Percentiles rank a stretch among this genome's conserved stretches.
phyloP scores from a whole-genome alignment of 1,139 yeast genomes.

The Pichia sp. region DNA sequence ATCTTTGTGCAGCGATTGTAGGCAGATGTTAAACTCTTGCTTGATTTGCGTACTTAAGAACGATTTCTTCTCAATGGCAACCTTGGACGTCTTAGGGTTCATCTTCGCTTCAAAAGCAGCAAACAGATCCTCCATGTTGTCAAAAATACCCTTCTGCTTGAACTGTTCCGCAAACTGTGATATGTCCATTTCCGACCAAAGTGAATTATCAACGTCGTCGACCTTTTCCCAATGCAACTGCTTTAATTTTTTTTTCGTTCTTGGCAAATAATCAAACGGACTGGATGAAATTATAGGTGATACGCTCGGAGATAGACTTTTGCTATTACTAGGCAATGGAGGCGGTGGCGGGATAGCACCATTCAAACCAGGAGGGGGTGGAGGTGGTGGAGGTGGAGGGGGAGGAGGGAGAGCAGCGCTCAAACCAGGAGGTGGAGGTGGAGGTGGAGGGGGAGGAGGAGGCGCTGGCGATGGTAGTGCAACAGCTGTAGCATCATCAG shows the following conservation, averaged over 20 bases:
- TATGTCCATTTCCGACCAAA: constrained; percentile 55
- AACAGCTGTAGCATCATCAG: too few relatives aligned
- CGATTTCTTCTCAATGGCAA: constrained; percentile 48
- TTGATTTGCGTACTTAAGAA: constrained; percentile 78
- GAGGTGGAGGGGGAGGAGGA: constrained; percentile 9
- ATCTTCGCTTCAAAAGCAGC: constrained; percentile 74
- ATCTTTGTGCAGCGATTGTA: constrained; percentile 69
- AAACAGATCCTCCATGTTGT: constrained; percentile 68
- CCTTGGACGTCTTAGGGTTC: constrained; percentile 39
- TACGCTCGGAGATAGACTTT: constrained; percentile 21
- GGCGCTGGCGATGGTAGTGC: too few relatives aligned
- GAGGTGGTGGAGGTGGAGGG: constrained; percentile 32
- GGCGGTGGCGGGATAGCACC: constrained; percentile 34
- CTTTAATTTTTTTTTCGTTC: constrained; percentile 74
- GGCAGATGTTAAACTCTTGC: constrained; percentile 87
- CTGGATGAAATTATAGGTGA: constrained; percentile 36
- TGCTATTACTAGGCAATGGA: constrained; percentile 36
- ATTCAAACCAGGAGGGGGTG: constrained; percentile 24
- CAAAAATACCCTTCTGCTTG: constrained; percentile 65
- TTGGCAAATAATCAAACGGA: constrained; percentile 59
- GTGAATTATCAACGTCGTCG: constrained; percentile 58
- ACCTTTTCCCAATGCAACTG: constrained; percentile 84
- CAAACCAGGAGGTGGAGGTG: constrained; percentile 21
- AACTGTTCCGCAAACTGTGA: constrained; percentile 56
- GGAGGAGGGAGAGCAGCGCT: constrained; percentile 23